Percentiles rank a stretch among this genome's conserved stretches.
Conservation (phyloP, 805 yeast species). For the Pichia phayaonensis region DNA sequence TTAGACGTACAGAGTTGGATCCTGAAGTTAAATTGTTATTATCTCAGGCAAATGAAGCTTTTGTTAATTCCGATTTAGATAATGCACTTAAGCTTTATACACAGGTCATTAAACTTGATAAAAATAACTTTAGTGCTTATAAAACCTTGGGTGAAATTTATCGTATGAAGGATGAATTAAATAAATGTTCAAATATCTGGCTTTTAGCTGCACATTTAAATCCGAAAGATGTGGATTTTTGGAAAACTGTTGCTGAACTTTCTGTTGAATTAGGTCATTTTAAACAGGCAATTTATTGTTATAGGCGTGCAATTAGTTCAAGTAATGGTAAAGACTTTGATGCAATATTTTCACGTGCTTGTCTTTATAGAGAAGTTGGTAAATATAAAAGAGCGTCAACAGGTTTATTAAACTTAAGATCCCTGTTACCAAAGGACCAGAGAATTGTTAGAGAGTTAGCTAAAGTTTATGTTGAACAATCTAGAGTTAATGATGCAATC, state of each 20-base stretch:
- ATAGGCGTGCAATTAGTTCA: constrained; percentile 51
- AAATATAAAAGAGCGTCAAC: constrained; percentile 67
- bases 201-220: constrained; percentile 71
- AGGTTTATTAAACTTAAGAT: constrained; percentile 55
- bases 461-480: constrained; percentile 42
- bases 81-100: constrained; percentile 52
- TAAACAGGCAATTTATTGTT: constrained; percentile 76
- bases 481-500: constrained; percentile 66
- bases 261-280: constrained; percentile 58
- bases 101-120: constrained; percentile 71
- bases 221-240: constrained; percentile 67
- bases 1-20: constrained; percentile 41
- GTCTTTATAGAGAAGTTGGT: constrained; percentile 58
- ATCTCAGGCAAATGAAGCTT: constrained; percentile 74
- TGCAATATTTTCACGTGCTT: constrained; percentile 55
- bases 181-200: constrained; percentile 78
- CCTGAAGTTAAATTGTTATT: constrained; percentile 66
- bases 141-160: constrained; percentile 83
- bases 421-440: constrained; percentile 50
- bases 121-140: constrained; percentile 75
- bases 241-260: constrained; percentile 69
- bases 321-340: constrained; percentile 40
- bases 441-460: constrained; percentile 56
- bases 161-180: constrained; percentile 52
- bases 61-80: constrained; percentile 54